Evolutionary conservation across 495 filamentous ascomycete species (phyloP), one percentile per base, ranked within the genome.

Genomic region (Lepidopterella palustris): DNA sequence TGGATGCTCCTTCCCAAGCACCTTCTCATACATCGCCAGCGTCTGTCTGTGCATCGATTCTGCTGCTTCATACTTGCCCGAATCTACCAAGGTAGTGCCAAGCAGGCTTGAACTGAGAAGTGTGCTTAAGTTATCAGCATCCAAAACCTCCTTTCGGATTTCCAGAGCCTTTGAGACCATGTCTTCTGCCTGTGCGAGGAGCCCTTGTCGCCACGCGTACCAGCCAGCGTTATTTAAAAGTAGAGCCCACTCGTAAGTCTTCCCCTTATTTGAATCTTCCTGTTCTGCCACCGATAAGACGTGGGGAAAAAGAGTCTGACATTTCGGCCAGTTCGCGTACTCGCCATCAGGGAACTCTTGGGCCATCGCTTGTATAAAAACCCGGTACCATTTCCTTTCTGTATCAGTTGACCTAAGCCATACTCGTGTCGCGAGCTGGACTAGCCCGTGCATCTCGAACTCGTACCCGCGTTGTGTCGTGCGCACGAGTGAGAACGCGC

Each of bases 401-500:
- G 31, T 24, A 49, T 35, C 49, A 20, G 25, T 20, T 28, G 57
- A 53, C 48, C 23, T 23, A 31, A 59, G 47, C 57, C 57, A 59
- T 15, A 59, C 35, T 20, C 47, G 23, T 39, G 57, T 59, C 24
- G 26, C 27, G 29, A 59, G 35, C 47, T 59, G 57, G 45, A 59
- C 57, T 3, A 59, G 47, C 28, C 27, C 21, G 29, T 52, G 57
- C 57, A 59, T 59, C 48, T 59, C 57, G 23, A 27, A 59, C 45
- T 35, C 23, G 45, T 59, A 5, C 3, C 53, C 27, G 13, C 18
- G 54, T 24, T 10, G 32, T 21, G 15, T 55, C 24, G 39, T 60
- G 35, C 39, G 20, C n/a, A 60, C 35, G 18, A 60, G 49, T 35
- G 58, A 60, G 51, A 60, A 60, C n/a, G 49, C 49, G 13, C 51